Evolutionary conservation across 805 yeast genomes (phyloP), one percentile per base, ranked within the genome.

Genomic region (Zygoascus bituminiphila): DNA sequence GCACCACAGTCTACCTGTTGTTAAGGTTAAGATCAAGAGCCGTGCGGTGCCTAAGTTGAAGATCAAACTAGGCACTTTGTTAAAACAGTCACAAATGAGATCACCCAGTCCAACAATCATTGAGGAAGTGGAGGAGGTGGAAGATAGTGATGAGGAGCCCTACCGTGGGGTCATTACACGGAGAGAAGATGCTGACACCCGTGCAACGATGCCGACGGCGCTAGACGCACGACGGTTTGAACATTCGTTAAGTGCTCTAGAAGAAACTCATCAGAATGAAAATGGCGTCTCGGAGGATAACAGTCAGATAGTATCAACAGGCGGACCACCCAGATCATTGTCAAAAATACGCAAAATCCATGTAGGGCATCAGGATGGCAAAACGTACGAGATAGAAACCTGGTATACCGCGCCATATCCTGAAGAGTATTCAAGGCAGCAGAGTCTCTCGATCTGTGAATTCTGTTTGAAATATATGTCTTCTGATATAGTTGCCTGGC

Each of bases 351-450:
- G 75, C 44, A 77, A 76, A 48, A 81, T 89, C 21, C 88, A 81
- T 57, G 79, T 89, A 54, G 77, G 88, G 31, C 75, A 75, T 40
- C 39, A 36, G 22, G 22, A 15, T 9, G 44, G 44, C 6, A 9
- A 14, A 24, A 36, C 26, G 3, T 77, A 67, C 62, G 88, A 84
- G 61, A 85, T 93, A 23, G 84, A 83, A 51, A 86, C 96, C 0
- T 88, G 97, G 96, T 89, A 85, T 64, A 78, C 85, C 2, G 81
- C 96, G 0, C 98, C 98, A 1, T 93, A 86, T 61, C 97, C 98
- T 0, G 88, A 84, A 51, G 93, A 86, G 59, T 86, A 80, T 59
- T 77, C 86, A 38, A 73, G 73, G 25, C 76, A 79, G 42, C 69
- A 70, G 38, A 74, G 80, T 2, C 67, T 93, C 42, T 81, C 81